These are phyloP conservation scores for Calonectria henricotiae DNA, from an alignment of 2,329 filamentous ascomycete genomes.

Conservation along the genomic window DNA sequence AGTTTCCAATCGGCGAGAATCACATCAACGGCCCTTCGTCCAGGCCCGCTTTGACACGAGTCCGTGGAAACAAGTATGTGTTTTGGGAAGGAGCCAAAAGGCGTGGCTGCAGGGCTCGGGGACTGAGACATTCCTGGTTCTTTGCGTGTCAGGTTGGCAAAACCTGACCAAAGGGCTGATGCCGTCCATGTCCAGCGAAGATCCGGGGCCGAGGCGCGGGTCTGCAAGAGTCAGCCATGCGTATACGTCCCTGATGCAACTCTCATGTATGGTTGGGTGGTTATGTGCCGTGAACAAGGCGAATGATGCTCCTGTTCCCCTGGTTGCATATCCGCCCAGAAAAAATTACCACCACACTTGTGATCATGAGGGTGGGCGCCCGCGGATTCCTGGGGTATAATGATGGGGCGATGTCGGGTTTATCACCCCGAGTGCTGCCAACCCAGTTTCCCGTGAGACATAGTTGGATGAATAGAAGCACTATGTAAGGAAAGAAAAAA, in stretches of 20 bases:
- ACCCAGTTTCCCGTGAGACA: constrained; percentile 19
- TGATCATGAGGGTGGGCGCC: constrained; percentile 8
- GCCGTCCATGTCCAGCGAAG: constrained; percentile 8
- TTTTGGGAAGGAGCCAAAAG: constrained; percentile 15
- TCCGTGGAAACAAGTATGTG: constrained; percentile 2
- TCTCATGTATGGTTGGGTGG: constrained; percentile 7
- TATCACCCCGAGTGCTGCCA: neutral
- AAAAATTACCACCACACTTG: constrained; percentile 9
- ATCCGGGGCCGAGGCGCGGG: constrained; percentile 19
- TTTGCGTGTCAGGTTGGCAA: constrained; percentile 42
- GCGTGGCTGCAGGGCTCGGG: constrained; percentile 26
- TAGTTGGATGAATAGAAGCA: neutral
- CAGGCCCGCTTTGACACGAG: constrained; percentile 6
- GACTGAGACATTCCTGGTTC: constrained; percentile 18
- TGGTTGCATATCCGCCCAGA: constrained; percentile 17
- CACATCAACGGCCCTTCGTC: constrained; percentile 22
- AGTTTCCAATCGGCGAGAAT: constrained; percentile 30
- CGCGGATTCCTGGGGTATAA: constrained; percentile 9
- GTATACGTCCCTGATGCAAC: neutral
- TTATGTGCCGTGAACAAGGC: constrained; percentile 5
- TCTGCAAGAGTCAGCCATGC: neutral
- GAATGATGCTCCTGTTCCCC: neutral
- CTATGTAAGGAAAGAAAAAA: constrained; percentile 14
- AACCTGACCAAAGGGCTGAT: constrained; percentile 46
- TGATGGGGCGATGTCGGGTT: neutral